Base-by-base conservation (phyloP, 257 asterid genomes). In the Thymus quinquecostatus region DNA sequence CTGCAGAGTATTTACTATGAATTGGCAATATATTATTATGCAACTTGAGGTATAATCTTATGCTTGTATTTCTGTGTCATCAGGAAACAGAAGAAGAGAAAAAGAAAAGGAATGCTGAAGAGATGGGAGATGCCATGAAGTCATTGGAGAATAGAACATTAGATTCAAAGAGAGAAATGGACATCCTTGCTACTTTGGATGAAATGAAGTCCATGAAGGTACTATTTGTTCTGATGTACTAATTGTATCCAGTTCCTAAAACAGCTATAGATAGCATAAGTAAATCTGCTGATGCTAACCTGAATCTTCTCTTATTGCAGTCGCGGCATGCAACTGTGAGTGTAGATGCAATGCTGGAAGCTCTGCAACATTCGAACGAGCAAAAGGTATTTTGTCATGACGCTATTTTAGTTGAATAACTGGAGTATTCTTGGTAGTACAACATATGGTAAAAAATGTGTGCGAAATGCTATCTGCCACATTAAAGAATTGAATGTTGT, bases 41-140 rank as follows among this genome's bases (percentile, higher is more conserved):
- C n/a, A 58, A 71, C 4, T 51, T 32, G n/a, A 8, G 32, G 36
- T 28, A 43, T 72, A 64, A 70, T 54, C 9, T 59, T 32, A 55
- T 8, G 59, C 6, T 72, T 38, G 12, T 32, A 29, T 68, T 11
- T 14, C 14, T 65, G 45, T 64, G 28, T 54, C 8, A 60, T 69
- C 80, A 87, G 97, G 88, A 61, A 78, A n/a, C 51, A 5, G 97
- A 93, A 9, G 84, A 79, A 72, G 92, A 77, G 67, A 80, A 79
- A 58, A 82, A 74, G 82, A 91, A 81, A 67, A 81, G 92, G 77
- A 80, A 68, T 51, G 87, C 89, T 69, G 97, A 91, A 82, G 98
- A 94, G 85, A 84, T 86, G 91, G 98, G 98, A 40, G 98, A 91
- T 83, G 97, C 97, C 38, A 91, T 94, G 98, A 93, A 93, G 68